phyloP scores from a whole-genome alignment of 129 eudicot genomes.

The Sambucus nigra region DNA sequence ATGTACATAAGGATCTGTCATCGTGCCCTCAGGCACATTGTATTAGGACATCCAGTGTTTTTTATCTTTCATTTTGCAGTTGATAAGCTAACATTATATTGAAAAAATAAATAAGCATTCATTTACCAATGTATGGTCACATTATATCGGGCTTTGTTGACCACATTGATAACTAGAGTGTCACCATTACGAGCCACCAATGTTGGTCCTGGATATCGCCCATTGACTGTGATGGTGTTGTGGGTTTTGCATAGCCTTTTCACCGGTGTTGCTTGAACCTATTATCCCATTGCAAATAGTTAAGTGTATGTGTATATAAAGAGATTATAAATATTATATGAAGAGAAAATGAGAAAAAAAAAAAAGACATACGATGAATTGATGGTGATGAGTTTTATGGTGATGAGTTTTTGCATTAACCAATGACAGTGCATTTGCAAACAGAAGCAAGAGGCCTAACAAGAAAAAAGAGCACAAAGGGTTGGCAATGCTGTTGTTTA shows the following conservation, averaged over 20 bases:
- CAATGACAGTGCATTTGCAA: slow-evolving; percentile 24
- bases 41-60: too few species aligned
- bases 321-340: too few species aligned
- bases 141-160: slow-evolving; percentile 72
- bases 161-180: slow-evolving; percentile 68
- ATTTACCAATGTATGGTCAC: slow-evolving; percentile 92
- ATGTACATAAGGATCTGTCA: background rate
- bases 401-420: slow-evolving; percentile 54
- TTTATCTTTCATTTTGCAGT: background rate
- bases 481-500: slow-evolving; percentile 14
- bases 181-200: slow-evolving; percentile 87
- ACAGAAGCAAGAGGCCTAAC: slow-evolving; percentile 34
- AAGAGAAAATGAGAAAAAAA: too few species aligned
- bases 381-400: slow-evolving; percentile 64
- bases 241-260: slow-evolving; percentile 83
- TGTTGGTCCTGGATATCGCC: slow-evolving; percentile 86
- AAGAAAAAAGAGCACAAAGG: slow-evolving; percentile 21
- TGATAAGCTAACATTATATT: background rate
- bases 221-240: slow-evolving; percentile 71
- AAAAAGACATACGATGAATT: slow-evolving; percentile 51
- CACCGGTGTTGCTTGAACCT: slow-evolving; percentile 89
- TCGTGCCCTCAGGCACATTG: too few species aligned
- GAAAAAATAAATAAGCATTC: background rate
- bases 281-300: background rate
- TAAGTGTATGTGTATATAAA: background rate